A percentile compares a stretch with the other conserved stretches of the same genome.
Evolutionary conservation across 2,329 filamentous ascomycete genomes (phyloP).

Genomic region (Diplodia sapinea): DNA sequence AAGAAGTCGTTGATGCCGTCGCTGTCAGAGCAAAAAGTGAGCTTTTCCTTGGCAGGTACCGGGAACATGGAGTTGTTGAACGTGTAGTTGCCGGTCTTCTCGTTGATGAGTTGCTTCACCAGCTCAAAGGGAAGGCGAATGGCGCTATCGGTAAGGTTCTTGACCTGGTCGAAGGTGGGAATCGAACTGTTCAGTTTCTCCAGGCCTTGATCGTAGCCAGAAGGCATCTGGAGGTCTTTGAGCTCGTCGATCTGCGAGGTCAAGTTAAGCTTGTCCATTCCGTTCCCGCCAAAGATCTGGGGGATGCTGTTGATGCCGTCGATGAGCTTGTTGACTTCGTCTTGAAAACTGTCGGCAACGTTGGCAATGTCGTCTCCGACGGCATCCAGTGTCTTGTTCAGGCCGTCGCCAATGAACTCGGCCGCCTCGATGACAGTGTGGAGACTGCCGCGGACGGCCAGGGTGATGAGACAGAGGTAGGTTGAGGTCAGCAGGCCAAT

Average conservation of each 20-base stretch:
- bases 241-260: slow-evolving; percentile 68
- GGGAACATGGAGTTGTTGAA: slow-evolving; percentile 83
- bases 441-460: slow-evolving; percentile 79
- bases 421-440: slow-evolving; percentile 70
- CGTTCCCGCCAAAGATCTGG: slow-evolving; percentile 48
- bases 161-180: slow-evolving; percentile 81
- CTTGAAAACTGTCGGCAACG: slow-evolving; percentile 62
- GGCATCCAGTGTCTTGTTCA: slow-evolving; percentile 64
- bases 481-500: slow-evolving; percentile 91
- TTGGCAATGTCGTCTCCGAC: slow-evolving; percentile 62
- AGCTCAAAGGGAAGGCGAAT: slow-evolving; percentile 82
- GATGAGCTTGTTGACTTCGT: slow-evolving; percentile 52
- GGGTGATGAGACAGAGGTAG: slow-evolving; percentile 86
- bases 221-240: slow-evolving; percentile 71
- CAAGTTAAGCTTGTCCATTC: slow-evolving; percentile 67
- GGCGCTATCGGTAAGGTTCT: slow-evolving; percentile 77
- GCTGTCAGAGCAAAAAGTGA: slow-evolving; percentile 89
- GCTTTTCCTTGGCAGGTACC: slow-evolving; percentile 77
- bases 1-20: slow-evolving; percentile 86
- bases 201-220: slow-evolving; percentile 71
- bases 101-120: slow-evolving; percentile 74
- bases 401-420: slow-evolving; percentile 63
- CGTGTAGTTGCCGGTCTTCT: slow-evolving; percentile 72
- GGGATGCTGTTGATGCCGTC: slow-evolving; percentile 49
- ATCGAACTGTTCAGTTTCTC: slow-evolving; percentile 76